These are phyloP conservation scores for Allodekkera sacchari DNA, from an alignment of 805 yeast genomes.

Conservation along the genomic window DNA sequence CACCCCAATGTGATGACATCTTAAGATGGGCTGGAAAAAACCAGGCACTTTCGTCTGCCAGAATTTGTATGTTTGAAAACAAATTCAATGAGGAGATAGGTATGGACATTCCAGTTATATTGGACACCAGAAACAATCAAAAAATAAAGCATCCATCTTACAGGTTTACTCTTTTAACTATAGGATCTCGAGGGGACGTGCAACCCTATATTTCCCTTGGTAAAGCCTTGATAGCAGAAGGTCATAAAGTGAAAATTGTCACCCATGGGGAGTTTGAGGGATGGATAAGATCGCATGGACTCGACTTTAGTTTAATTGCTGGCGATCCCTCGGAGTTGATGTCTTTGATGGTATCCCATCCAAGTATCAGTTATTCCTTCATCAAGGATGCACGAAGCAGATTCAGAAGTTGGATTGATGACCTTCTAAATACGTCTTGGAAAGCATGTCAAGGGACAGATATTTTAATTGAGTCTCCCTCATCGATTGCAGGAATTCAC, in stretches of 20 bases:
- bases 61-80: slow-evolving; percentile 60
- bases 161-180: slow-evolving; percentile 66
- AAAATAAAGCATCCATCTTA: slow-evolving; percentile 38
- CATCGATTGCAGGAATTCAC: slow-evolving; percentile 92
- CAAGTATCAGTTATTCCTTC: slow-evolving; percentile 75
- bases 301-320: slow-evolving; percentile 68
- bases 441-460: slow-evolving; percentile 78
- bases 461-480: slow-evolving; percentile 87
- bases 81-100: slow-evolving; percentile 53
- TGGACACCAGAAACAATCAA: slow-evolving; percentile 39
- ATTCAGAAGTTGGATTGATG: slow-evolving; percentile 78
- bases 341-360: slow-evolving; percentile 89
- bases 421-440: slow-evolving; percentile 71
- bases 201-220: slow-evolving; percentile 94
- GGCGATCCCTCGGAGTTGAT: slow-evolving; percentile 91
- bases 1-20: no score
- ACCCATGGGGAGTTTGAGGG: slow-evolving; percentile 75
- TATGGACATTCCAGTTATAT: slow-evolving; percentile 55
- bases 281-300: slow-evolving; percentile 63
- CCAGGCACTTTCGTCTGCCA: slow-evolving; percentile 38
- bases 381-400: slow-evolving; percentile 73
- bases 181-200: slow-evolving; percentile 95
- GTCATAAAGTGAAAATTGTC: slow-evolving; percentile 77
- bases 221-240: slow-evolving; percentile 67
- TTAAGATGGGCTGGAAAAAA: background rate